A percentile compares a stretch with the other conserved stretches of the same genome.
Evolutionary conservation across 768 basidiomycete genomes (phyloP).

Genomic region (Galerina marginata): DNA sequence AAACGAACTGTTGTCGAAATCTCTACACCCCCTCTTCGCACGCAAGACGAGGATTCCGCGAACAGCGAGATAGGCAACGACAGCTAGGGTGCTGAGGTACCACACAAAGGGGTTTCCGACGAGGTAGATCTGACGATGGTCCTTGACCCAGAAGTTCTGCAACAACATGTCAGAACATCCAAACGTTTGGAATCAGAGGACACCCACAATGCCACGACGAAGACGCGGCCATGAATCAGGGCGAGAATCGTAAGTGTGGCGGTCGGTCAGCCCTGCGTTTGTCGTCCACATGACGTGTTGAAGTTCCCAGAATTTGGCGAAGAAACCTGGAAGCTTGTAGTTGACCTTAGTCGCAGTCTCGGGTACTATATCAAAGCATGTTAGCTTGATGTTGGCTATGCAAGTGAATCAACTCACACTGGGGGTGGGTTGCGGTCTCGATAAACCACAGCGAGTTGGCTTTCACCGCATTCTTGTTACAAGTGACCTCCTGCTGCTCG

Average conservation of each 20-base stretch:
- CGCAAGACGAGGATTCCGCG: slow-evolving; percentile 86
- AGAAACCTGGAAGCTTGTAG: slow-evolving; percentile 88
- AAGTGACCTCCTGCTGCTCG: slow-evolving; percentile 99
- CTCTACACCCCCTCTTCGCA: slow-evolving; percentile 87
- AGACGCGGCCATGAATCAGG: slow-evolving; percentile 91
- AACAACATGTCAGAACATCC: neutral
- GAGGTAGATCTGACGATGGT: slow-evolving; percentile 94
- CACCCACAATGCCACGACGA: slow-evolving; percentile 86
- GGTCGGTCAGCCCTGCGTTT: slow-evolving; percentile 93
- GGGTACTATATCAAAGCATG: slow-evolving; percentile 56
- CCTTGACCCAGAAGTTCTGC: slow-evolving; percentile 98
- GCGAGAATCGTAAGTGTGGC: slow-evolving; percentile 95
- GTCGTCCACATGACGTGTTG: slow-evolving; percentile 97
- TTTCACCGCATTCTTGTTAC: slow-evolving; percentile 94
- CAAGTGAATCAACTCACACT: slow-evolving; percentile 53
- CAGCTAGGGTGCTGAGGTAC: slow-evolving; percentile 81
- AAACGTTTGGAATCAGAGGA: neutral
- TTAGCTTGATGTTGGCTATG: no score
- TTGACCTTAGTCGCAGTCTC: slow-evolving; percentile 81
- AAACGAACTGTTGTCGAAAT: slow-evolving; percentile 88
- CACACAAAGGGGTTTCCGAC: slow-evolving; percentile 94
- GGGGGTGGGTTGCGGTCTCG: slow-evolving; percentile 82
- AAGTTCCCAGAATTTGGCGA: slow-evolving; percentile 89
- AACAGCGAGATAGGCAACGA: slow-evolving; percentile 67
- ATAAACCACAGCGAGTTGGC: slow-evolving; percentile 93